A percentile compares a stretch with the other conserved stretches of the same genome.
Conservation (phyloP, 129 eudicot genomes). For the Escallonia herrerae region DNA sequence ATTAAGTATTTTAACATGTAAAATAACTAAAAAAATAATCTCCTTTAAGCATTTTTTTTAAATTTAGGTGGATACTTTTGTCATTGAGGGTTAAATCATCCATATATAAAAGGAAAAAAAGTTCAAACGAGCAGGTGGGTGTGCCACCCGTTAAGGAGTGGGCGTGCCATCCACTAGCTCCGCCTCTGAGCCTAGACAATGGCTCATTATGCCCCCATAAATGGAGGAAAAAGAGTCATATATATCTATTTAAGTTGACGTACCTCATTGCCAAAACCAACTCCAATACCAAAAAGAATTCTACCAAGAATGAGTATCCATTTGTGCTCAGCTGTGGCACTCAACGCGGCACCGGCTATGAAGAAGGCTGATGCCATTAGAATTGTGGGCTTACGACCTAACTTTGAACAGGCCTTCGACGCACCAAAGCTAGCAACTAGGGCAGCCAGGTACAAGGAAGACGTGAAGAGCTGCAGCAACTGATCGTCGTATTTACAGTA, state of each 20-base stretch:
- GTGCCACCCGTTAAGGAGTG: no score
- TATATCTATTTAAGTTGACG: not conserved
- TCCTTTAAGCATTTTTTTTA: no score
- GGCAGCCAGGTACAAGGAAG: constrained; percentile 15
- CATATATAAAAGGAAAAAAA: no score
- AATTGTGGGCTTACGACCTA: constrained; percentile 13
- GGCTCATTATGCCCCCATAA: no score
- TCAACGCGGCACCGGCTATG: constrained; percentile 5
- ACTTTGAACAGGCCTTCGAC: constrained; percentile 6
- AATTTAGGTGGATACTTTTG: no score
- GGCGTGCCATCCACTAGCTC: no score
- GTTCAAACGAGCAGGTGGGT: no score
- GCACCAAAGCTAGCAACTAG: constrained; percentile 12
- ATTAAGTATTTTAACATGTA: no score
- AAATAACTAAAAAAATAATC: no score
- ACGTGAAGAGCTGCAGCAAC: constrained; percentile 14
- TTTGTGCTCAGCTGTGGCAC: constrained; percentile 1
- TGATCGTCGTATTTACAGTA: constrained; percentile 18
- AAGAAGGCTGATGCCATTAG: constrained; percentile 6
- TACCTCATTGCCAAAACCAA: constrained; percentile 13
- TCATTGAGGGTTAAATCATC: no score
- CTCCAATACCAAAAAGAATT: constrained; percentile 15
- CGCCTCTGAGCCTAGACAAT: no score
- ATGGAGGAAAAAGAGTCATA: no score
- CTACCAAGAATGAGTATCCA: constrained; percentile 7